Percentiles rank a stretch among this genome's conserved stretches.
phyloP scores from a whole-genome alignment of 2,329 filamentous ascomycete genomes.

The Metarhizium brunneum region DNA sequence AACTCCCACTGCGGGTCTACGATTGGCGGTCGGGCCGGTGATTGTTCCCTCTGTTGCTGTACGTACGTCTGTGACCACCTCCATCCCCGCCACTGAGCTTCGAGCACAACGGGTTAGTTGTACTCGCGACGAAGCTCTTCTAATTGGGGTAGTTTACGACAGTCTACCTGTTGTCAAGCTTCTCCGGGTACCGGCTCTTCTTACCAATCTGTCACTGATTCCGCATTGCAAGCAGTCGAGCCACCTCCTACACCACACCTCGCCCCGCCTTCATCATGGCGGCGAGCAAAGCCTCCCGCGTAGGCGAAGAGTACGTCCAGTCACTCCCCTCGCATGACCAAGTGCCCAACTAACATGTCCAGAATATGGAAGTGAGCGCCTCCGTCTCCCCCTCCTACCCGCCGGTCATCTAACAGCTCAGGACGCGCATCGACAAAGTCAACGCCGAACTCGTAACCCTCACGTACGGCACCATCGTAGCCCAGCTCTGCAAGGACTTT shows the following conservation, averaged over 20 bases:
- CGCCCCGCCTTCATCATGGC: conserved; percentile 33
- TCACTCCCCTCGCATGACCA: not conserved
- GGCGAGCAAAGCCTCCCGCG: conserved; percentile 49
- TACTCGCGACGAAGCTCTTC: not conserved
- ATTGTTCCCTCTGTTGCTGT: conserved; percentile 17
- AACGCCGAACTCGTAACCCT: conserved; percentile 95
- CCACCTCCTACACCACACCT: not conserved
- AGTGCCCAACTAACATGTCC: conserved; percentile 20
- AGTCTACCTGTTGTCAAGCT: not conserved
- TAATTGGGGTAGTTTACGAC: not conserved
- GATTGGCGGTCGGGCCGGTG: conserved; percentile 24
- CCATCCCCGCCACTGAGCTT: not conserved
- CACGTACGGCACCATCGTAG: conserved; percentile 95
- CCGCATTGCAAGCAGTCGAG: conserved; percentile 3
- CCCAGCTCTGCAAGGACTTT: conserved; percentile 93
- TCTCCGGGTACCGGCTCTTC: not conserved
- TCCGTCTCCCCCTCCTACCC: not conserved
- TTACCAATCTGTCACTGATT: not conserved
- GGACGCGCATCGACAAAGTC: conserved; percentile 92
- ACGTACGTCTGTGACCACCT: not conserved
- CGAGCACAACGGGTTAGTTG: not conserved
- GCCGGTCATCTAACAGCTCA: conserved; percentile 30
- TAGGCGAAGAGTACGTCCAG: conserved; percentile 50
- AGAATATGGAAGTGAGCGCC: conserved; percentile 86
- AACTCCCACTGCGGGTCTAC: conserved; percentile 3